Evolutionary conservation across 2,329 filamentous ascomycete genomes (phyloP).

Genomic region (Alternaria sp.): DNA sequence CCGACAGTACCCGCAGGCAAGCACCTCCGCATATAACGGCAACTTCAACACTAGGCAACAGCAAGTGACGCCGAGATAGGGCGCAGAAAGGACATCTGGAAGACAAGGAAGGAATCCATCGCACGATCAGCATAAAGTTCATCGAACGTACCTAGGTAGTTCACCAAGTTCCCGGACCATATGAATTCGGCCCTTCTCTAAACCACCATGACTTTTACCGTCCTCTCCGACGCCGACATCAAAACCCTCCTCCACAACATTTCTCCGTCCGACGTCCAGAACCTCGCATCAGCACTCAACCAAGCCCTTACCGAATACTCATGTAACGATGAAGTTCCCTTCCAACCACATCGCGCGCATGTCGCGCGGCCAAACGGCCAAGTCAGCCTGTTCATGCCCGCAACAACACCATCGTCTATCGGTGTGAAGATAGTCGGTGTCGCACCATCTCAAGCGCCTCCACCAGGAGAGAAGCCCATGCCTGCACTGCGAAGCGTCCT

Average conservation of each 20-base stretch:
- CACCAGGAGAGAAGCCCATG: slow-evolving; percentile 23
- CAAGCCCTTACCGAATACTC: slow-evolving; percentile 41
- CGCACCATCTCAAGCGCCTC: slow-evolving; percentile 39
- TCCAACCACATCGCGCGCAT: slow-evolving; percentile 53
- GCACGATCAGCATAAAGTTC: too few relatives aligned
- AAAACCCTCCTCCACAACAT: slow-evolving; percentile 46
- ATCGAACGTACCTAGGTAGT: background rate
- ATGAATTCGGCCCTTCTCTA: background rate
- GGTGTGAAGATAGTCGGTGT: slow-evolving; percentile 74
- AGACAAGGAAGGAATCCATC: background rate
- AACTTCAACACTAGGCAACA: background rate
- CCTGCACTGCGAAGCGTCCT: slow-evolving; percentile 67
- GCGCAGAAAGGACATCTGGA: background rate
- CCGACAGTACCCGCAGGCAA: background rate
- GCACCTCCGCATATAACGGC: background rate
- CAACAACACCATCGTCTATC: slow-evolving; percentile 67
- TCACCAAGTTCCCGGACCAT: background rate
- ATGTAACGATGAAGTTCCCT: slow-evolving; percentile 32
- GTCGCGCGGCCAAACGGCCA: slow-evolving; percentile 51
- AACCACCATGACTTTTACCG: slow-evolving; percentile 15
- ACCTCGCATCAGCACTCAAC: slow-evolving; percentile 6
- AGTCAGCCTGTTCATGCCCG: slow-evolving; percentile 78
- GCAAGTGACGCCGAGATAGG: background rate
- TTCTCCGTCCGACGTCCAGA: slow-evolving; percentile 6
- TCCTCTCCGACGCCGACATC: slow-evolving; percentile 32